Base-by-base conservation (phyloP, 768 basidiomycete species). In the Tylopilus intermedius region DNA sequence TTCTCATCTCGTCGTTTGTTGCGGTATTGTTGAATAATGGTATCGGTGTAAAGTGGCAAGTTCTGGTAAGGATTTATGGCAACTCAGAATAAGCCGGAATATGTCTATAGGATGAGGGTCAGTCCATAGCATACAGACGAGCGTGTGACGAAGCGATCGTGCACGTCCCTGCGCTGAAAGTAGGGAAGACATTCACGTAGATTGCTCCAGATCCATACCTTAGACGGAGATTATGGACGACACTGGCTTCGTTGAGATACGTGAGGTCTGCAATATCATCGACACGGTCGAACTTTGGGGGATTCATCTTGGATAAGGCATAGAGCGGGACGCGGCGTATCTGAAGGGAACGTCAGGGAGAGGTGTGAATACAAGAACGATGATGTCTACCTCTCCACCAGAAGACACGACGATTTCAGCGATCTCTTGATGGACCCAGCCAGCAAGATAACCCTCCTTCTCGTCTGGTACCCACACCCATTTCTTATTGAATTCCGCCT, bases 401-500 rank as follows among this genome's bases (percentile, higher is more conserved):
- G 84, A 78, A 37, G 89, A 87, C 77, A 95, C 82, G 39, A 94
- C 76, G 14, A 97, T 87, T 61, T 94, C 84, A 2, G 84, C 91
- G 14, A 79, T 71, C 55, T 93, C 90, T 57, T 81, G 83, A 54
- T 90, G 80, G 24, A 97, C 88, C 91, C 91, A 95, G 51, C 93
- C 94, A 42, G 93, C 88, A 45, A 95, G 81, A 70, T 97, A 98
- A 0, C 95, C 95, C 59, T 94, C 88, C 66, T 80, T 83, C 53
- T 86, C 81, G 69, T 98, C 94, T 2, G 93, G 92, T 24, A 94
- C 88, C 95, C 95, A 98, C 6, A 97, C 93, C 90, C 94, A 95
- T 75, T 86, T 90, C 86, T 94, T 96, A 67, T 93, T 94, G 71
- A 94, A 95, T 70, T 94, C 92, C 9, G 92, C 91, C 67, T 94